Evolutionary conservation across 2,329 filamentous ascomycete species (phyloP).

Genomic region (Acrocalymma vagum): DNA sequence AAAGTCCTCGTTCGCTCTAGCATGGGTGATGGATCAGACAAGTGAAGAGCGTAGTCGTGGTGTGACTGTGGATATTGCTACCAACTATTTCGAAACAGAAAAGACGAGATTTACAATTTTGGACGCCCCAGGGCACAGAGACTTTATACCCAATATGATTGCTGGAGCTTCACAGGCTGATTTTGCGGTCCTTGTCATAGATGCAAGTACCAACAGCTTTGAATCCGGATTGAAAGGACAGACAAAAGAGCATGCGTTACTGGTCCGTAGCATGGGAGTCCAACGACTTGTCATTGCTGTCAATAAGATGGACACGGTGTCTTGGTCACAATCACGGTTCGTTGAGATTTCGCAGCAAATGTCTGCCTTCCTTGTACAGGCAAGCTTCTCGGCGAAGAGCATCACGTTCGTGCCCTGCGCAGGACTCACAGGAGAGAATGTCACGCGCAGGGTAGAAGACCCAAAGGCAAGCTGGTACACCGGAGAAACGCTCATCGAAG

Average conservation of each 20-base stretch:
- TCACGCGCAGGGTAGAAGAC: constrained; percentile 68
- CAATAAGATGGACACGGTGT: constrained; percentile 91
- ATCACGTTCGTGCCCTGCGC: constrained; percentile 90
- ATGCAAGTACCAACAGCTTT: constrained; percentile 88
- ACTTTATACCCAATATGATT: constrained; percentile 99
- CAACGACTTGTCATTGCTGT: constrained; percentile 88
- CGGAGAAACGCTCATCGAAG: constrained; percentile 80
- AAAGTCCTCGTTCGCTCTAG: constrained; percentile 93
- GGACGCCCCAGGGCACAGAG: constrained; percentile 91
- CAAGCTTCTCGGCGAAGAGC: constrained; percentile 83
- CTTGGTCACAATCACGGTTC: constrained; percentile 85
- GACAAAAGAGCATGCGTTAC: constrained; percentile 89
- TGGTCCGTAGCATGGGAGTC: constrained; percentile 90
- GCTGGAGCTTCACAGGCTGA: constrained; percentile 95
- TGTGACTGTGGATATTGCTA: constrained; percentile 96
- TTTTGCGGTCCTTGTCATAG: constrained; percentile 93
- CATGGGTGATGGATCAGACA: constrained; percentile 95
- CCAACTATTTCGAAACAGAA: constrained; percentile 91
- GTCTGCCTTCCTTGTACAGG: constrained; percentile 79
- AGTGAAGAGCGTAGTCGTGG: constrained; percentile 88
- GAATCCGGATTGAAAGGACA: constrained; percentile 94
- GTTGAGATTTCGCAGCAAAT: constrained; percentile 86
- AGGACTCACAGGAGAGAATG: constrained; percentile 87
- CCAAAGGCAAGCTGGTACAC: constrained; percentile 75
- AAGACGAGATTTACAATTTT: constrained; percentile 90